Conservation (phyloP, 1,139 yeast species). For the Debaryomyces singareniensis region DNA sequence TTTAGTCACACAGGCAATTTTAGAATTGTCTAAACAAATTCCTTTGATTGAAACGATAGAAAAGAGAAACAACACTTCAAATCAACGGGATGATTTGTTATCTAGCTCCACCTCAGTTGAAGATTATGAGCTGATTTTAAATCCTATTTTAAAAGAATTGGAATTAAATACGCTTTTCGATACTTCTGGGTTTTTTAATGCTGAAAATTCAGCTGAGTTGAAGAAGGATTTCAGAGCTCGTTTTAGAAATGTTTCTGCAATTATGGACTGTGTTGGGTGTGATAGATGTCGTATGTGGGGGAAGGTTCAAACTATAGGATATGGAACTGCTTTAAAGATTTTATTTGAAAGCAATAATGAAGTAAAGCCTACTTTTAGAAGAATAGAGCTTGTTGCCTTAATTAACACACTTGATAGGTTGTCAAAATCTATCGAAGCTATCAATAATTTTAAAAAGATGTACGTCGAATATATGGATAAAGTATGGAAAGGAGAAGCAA, state of each 20-base stretch:
- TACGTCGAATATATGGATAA: slow-evolving; percentile 40
- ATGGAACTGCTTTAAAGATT: slow-evolving; percentile 90
- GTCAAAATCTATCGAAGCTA: slow-evolving; percentile 75
- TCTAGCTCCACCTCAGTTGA: slow-evolving; percentile 33
- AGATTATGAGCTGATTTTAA: slow-evolving; percentile 34
- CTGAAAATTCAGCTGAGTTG: slow-evolving; percentile 51
- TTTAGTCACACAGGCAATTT: slow-evolving; percentile 72
- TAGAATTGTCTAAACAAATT: slow-evolving; percentile 44
- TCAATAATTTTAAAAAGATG: slow-evolving; percentile 60
- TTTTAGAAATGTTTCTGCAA: slow-evolving; percentile 81
- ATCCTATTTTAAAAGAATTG: slow-evolving; percentile 22
- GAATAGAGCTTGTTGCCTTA: slow-evolving; percentile 85
- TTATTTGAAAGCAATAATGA: slow-evolving; percentile 62
- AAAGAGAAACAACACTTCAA: slow-evolving; percentile 16
- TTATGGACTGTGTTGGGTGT: slow-evolving; percentile 98
- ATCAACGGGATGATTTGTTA: slow-evolving; percentile 35
- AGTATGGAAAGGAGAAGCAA: slow-evolving; percentile 33
- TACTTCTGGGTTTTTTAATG: slow-evolving; percentile 43
- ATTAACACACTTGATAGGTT: slow-evolving; percentile 88
- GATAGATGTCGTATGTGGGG: slow-evolving; percentile 99
- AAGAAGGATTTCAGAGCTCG: slow-evolving; percentile 82
- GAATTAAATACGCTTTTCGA: slow-evolving; percentile 36
- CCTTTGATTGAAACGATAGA: slow-evolving; percentile 21
- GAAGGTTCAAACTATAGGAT: slow-evolving; percentile 91
- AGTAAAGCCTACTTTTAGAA: slow-evolving; percentile 48